Evolutionary conservation across 1,284 basidiomycete species (phyloP), one percentile per base, ranked within the genome.

Genomic region (Melampsora abietis-canadensis): DNA sequence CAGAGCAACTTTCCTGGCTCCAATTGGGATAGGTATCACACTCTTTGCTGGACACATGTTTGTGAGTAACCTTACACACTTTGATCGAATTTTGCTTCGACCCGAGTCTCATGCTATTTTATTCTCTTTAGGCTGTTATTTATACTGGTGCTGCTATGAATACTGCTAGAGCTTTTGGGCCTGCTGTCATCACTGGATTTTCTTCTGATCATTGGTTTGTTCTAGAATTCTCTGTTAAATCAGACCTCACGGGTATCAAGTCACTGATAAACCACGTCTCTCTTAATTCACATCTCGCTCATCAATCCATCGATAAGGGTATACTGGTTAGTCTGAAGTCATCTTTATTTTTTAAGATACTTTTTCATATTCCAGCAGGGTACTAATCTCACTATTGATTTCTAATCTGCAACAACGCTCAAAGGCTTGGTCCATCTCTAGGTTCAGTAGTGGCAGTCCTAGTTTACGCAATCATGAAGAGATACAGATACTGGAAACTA

Each of bases 11-110:
- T 88, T 89, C 0, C 87, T 91, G 76, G 89, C 90, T 21, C 90
- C 90, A 2, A 82, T 91, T 76, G 88, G 89, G 2, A 88, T 91
- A 70, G 89, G 89, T 12, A 83, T 89, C 74, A 89, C 87, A 0
- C 82, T 90, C 17, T 89, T 89, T 79, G 85, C 86, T 6, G 85
- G 87, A 76, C 88, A 90, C 78, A 81, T 91, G 83, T 88, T 81
- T 76, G 86, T 83, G 19, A 77, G 66, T 30, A 19, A 34, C 19
- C 10, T 3, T 4, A 37, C 12, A 10, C 15, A 7, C 12, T 44
- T 15, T 44, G 40, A 1, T 17, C n/a, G 34, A 4, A 34, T 34
- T 64, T 21, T 3, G 14, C 14, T 15, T 15, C 12, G 7, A 4
- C 15, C 40, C 15, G 4, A 7, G 62, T 19, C 30, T 21, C n/a